Evolutionary conservation across 257 asterid species (phyloP).

Genomic region (Solanum tacnaense): DNA sequence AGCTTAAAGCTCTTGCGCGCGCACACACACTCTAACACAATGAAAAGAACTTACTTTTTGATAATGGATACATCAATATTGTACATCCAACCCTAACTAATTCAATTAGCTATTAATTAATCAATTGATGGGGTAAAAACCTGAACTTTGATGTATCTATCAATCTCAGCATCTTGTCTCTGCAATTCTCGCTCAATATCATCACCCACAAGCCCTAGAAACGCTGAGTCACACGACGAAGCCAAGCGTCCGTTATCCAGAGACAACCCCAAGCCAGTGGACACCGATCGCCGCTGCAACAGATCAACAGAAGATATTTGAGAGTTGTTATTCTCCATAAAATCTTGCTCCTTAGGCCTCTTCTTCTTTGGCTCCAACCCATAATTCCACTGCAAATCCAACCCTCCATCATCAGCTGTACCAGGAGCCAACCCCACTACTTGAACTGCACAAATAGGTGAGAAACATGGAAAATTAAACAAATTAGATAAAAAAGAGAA

Average conservation of each 20-base stretch:
- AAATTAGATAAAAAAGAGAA: background rate
- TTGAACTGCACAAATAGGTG: conserved; percentile 45
- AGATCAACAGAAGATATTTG: conserved; percentile 74
- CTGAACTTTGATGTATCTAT: conserved; percentile 80
- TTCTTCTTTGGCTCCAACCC: conserved; percentile 54
- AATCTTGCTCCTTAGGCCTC: conserved; percentile 70
- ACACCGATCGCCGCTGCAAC: conserved; percentile 78
- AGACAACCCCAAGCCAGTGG: conserved; percentile 91
- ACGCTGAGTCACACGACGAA: conserved; percentile 65
- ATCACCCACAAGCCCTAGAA: conserved; percentile 64
- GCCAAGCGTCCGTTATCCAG: conserved; percentile 64
- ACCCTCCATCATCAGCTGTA: conserved; percentile 48
- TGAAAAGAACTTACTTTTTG: background rate
- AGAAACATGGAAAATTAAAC: background rate
- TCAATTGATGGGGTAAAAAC: conserved; percentile 18
- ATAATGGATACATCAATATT: background rate
- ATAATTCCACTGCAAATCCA: conserved; percentile 65
- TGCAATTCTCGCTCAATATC: conserved; percentile 68
- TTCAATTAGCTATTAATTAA: background rate
- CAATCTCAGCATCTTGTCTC: conserved; percentile 84
- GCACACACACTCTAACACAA: background rate
- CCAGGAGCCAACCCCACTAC: conserved; percentile 74
- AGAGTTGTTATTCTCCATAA: conserved; percentile 53
- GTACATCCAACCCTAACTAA: background rate
- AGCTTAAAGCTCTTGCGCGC: background rate